phyloP scores from a whole-genome alignment of 768 basidiomycete species.

The Leccinellum luteum region DNA sequence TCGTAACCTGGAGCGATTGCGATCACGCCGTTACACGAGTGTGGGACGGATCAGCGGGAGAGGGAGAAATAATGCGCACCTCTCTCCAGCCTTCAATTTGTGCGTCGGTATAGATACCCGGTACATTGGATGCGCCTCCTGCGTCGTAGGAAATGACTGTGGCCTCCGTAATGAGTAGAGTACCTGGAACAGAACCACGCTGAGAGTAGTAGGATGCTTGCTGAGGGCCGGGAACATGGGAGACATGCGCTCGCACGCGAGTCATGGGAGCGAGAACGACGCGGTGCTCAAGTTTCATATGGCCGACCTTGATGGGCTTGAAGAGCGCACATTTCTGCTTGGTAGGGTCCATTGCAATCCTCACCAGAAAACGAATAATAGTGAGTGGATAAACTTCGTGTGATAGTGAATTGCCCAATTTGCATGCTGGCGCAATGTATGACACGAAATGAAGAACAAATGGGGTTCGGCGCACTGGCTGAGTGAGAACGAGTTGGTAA shows the following conservation, averaged over 20 bases:
- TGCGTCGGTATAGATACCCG: constrained; percentile 62
- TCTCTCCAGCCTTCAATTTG: constrained; percentile 54
- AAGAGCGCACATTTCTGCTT: constrained; percentile 35
- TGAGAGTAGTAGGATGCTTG: constrained; percentile 49
- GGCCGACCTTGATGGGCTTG: constrained; percentile 45
- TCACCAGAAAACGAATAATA: neutral
- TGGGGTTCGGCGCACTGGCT: neutral
- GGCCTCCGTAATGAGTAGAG: constrained; percentile 56
- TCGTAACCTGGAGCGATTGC: constrained; percentile 41
- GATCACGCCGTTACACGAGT: neutral
- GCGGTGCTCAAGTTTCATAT: constrained; percentile 43
- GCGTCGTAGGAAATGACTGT: constrained; percentile 50
- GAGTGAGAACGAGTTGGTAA: neutral
- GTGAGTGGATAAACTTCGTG: neutral
- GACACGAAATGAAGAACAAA: neutral
- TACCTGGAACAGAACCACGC: constrained; percentile 46
- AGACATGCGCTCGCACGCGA: constrained; percentile 36
- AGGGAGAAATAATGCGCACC: constrained; percentile 18
- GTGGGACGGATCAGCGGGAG: neutral
- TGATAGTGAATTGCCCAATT: neutral
- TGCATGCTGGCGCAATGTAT: neutral
- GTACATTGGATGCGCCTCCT: constrained; percentile 48
- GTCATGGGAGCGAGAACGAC: constrained; percentile 56
- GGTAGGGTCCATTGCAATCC: neutral
- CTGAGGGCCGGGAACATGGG: constrained; percentile 38